Conservation (phyloP, 75 land plant genomes). For the Pinus albicaulis region DNA sequence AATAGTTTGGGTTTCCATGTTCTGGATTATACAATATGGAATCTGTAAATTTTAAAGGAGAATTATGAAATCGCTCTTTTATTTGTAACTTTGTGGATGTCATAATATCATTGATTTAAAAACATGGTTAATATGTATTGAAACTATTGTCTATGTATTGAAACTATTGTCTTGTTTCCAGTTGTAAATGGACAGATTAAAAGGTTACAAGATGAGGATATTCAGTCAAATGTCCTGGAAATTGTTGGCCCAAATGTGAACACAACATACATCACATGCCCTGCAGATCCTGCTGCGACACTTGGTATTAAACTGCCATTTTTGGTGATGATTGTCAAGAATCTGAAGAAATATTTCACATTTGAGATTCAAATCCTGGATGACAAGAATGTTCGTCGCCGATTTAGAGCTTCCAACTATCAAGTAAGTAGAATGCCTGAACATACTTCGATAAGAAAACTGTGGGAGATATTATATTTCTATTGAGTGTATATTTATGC, state of each 20-base stretch:
- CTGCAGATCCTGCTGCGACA: slow-evolving; percentile 80
- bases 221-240: slow-evolving; percentile 93
- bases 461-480: background rate
- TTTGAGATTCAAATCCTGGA: slow-evolving; percentile 98
- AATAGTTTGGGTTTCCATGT: background rate
- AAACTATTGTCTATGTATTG: background rate
- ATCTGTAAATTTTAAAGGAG: background rate
- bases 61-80: background rate
- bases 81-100: background rate
- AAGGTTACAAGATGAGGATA: slow-evolving; percentile 88
- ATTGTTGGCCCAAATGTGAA: slow-evolving; percentile 90
- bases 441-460: background rate
- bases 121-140: background rate
- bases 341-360: slow-evolving; percentile 86
- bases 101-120: background rate
- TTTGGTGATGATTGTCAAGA: slow-evolving; percentile 92
- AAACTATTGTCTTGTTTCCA: slow-evolving; percentile 23
- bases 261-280: slow-evolving; percentile 87
- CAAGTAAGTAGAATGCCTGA: slow-evolving; percentile 62
- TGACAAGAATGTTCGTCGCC: slow-evolving; percentile 95
- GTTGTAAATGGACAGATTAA: slow-evolving; percentile 92
- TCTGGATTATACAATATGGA: background rate
- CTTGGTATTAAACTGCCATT: slow-evolving; percentile 94
- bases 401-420: slow-evolving; percentile 93
- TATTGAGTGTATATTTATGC: background rate